These are phyloP conservation scores for Plenodomus biglobosus DNA, from an alignment of 2,329 filamentous ascomycete species.

Conservation along the genomic window DNA sequence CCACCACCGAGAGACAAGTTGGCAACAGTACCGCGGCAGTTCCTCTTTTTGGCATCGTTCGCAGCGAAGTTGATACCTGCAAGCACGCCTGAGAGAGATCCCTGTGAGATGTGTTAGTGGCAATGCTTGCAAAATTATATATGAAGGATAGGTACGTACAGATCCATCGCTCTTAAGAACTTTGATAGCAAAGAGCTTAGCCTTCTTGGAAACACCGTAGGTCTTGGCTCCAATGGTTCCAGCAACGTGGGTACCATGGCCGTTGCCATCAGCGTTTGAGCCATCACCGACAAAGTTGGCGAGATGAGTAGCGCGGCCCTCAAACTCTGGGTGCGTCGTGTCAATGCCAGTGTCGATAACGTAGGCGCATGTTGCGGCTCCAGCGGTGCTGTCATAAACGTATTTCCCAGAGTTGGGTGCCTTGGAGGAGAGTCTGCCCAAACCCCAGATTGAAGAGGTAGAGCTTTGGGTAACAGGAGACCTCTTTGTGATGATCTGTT, in stretches of 20 bases:
- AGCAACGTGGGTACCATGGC: conserved; percentile 40
- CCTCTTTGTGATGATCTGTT: conserved; percentile 29
- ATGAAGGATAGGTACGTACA: conserved; percentile 32
- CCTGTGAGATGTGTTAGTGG: conserved; percentile 18
- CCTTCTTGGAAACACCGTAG: conserved; percentile 39
- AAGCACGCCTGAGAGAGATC: conserved; percentile 28
- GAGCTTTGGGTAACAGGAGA: conserved; percentile 41
- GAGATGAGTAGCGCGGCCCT: conserved; percentile 32
- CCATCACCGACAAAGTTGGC: conserved; percentile 30
- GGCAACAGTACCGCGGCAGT: conserved; percentile 8
- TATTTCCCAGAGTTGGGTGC: conserved; percentile 35
- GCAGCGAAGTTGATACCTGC: conserved; percentile 29
- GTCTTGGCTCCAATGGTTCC: conserved; percentile 33
- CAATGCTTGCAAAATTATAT: conserved; percentile 1
- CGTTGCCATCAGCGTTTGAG: conserved; percentile 25
- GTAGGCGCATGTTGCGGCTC: conserved; percentile 54
- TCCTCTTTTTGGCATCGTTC: conserved; percentile 14
- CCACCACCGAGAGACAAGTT: conserved; percentile 23
- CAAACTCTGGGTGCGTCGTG: conserved; percentile 51
- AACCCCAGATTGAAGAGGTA: conserved; percentile 29
- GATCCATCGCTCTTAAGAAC: conserved; percentile 30
- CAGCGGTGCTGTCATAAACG: conserved; percentile 41
- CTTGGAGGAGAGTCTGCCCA: conserved; percentile 42
- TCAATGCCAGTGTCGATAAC: conserved; percentile 66
- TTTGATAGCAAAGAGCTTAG: conserved; percentile 41